Evolutionary conservation across 2,329 filamentous ascomycete genomes (phyloP), one percentile per base, ranked within the genome.

Genomic region (Fusarium duplospermum): DNA sequence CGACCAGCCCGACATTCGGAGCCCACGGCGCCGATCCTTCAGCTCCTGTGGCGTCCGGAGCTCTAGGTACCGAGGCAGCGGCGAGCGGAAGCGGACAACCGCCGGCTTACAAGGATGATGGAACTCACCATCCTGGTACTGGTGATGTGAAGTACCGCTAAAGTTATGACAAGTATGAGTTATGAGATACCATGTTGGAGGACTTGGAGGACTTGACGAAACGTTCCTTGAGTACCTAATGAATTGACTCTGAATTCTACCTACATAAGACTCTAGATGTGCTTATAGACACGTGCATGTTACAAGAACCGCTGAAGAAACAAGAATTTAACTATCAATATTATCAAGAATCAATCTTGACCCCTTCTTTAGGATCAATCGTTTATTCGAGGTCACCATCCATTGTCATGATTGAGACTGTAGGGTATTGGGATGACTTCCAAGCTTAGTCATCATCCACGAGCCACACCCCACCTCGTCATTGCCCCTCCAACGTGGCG

Each of bases 81-180:
- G 68, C 54, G 11, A 66, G 69, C 16, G 70, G 66, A 22, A 56
- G 54, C 20, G 67, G 65, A n/a, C 66, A 73, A 10, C 77, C 66
- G 14, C 77, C 77, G 6, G 73, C 69, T 9, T 79, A 79, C 59
- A 76, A 71, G 1, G 66, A 78, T 36, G 77, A 79, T 58, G 77
- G 77, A 29, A 62, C 75, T 27, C 59, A 75, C 11, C 69, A 71
- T 24, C 75, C 77, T 33, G 77, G 69, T 1, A 70, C 73, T 57
- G 77, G 77, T 20, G 77, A 79, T 60, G 60, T 76, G 45, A 79
- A 79, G 64, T 78, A 79, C n/a, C 69, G 65, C 16, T 79, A 66
- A 62, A 20, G 50, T 10, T 9, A 20, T 45, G 13, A 57, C 2
- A 61, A 31, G 58, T 40, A 62, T 36, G 56, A 59, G 36, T 59